Evolutionary conservation across 345 rosid genomes (phyloP).

Genomic region (Acer yangbiense): DNA sequence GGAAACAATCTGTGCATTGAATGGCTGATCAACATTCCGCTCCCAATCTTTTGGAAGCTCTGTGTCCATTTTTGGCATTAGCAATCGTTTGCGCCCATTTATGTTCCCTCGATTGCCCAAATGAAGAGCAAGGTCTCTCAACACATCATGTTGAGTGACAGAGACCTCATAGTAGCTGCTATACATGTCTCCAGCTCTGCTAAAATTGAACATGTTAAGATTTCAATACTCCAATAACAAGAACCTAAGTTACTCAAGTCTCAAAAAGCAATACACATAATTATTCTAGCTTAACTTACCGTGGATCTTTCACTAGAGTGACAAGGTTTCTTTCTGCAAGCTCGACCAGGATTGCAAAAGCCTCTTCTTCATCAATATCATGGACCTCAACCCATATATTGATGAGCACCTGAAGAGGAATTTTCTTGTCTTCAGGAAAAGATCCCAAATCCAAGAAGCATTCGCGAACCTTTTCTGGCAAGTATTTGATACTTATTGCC

Average conservation of each 20-base stretch:
- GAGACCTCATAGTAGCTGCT: constrained; percentile 70
- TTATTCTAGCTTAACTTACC: constrained; percentile 35
- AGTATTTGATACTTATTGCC: constrained; percentile 66
- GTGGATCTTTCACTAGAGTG: constrained; percentile 75
- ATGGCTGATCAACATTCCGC: constrained; percentile 57
- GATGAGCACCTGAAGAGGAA: constrained; percentile 82
- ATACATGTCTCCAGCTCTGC: constrained; percentile 70
- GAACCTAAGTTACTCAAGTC: background rate
- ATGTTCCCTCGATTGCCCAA: constrained; percentile 45
- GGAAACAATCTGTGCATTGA: constrained; percentile 78
- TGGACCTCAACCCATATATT: constrained; percentile 86
- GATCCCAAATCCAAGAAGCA: constrained; percentile 94
- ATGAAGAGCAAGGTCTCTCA: constrained; percentile 85
- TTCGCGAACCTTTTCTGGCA: constrained; percentile 51
- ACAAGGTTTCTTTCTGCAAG: constrained; percentile 80
- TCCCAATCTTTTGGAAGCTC: constrained; percentile 85
- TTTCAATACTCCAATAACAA: background rate
- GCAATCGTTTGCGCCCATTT: constrained; percentile 48
- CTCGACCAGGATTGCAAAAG: constrained; percentile 69
- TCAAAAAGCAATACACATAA: no score
- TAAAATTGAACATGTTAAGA: constrained; percentile 19
- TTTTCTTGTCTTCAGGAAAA: constrained; percentile 92
- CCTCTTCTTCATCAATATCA: constrained; percentile 57
- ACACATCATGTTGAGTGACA: constrained; percentile 86
- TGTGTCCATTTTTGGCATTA: constrained; percentile 74